A percentile compares a stretch with the other conserved stretches of the same genome.
phyloP scores from a whole-genome alignment of 306 rosid genomes.

The Herpetospermum pedunculosum region DNA sequence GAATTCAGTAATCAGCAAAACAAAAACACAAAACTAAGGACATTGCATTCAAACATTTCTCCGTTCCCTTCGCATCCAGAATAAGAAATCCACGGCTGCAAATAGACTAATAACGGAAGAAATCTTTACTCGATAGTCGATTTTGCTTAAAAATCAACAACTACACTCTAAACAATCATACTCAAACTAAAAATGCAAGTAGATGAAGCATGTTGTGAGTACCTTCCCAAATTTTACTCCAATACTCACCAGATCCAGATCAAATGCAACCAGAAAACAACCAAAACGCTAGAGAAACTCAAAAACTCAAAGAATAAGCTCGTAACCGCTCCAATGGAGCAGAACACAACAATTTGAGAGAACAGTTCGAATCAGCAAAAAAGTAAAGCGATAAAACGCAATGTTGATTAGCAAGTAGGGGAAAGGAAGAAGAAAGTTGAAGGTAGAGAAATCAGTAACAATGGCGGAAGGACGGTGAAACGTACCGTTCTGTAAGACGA shows the following conservation, averaged over 20 bases:
- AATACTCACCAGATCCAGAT: slow-evolving; percentile 13
- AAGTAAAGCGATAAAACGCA: neutral
- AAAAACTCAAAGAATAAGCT: neutral
- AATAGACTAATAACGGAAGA: neutral
- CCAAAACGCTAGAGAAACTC: neutral
- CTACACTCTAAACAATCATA: neutral
- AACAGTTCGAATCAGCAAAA: neutral
- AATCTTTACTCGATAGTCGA: neutral
- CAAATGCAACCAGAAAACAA: neutral
- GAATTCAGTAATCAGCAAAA: neutral
- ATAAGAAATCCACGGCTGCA: neutral
- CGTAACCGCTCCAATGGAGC: neutral
- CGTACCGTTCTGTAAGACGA: slow-evolving; percentile 1
- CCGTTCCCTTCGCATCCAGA: neutral
- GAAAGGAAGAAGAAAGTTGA: neutral
- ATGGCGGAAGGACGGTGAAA: slow-evolving; percentile 3
- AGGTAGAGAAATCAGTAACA: neutral
- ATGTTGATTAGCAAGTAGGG: neutral
- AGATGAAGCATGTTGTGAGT: neutral
- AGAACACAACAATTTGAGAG: neutral
- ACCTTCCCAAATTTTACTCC: neutral
- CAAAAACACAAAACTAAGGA: neutral
- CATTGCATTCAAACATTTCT: neutral
- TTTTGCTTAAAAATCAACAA: neutral
- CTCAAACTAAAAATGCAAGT: neutral